Base-by-base conservation (phyloP, 2,329 filamentous ascomycete genomes). In the Sordariomycetes sp. region DNA sequence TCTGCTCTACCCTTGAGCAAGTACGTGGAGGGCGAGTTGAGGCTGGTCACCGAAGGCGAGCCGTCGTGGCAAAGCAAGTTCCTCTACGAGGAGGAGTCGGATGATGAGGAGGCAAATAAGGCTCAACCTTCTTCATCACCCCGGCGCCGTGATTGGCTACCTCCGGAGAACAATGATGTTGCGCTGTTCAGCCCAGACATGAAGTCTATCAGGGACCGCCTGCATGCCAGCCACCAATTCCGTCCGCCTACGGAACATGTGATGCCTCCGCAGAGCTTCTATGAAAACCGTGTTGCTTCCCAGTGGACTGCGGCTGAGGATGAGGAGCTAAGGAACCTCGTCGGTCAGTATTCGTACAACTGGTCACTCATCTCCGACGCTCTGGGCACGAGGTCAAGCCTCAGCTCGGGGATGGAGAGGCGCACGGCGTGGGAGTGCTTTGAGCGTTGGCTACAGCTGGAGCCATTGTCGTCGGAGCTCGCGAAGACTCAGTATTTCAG, bases 401-500 rank as follows among this genome's bases (percentile, higher is more conserved):
- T 90, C 67, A 81, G 85, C n/a, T 93, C 92, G 22, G 90, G 90
- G 1, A 85, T 90, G 12, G 93, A 97, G 69, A 82, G 94, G 61
- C 83, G 94, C 54, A 97, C 93, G 2, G 91, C 93, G 0, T 99
- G 94, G 94, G 94, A 99, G 73, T 99, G 94, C 69, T 99, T 99
- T 65, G 94, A 99, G 72, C 83, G 94, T 51, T 99, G 93, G 93
- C 88, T 97, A 58, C 86, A 89, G 64, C 76, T 97, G 14, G 94
- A 97, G 72, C 91, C 92, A 1, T 77, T 97, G 43, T 93, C 94
- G 4, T 83, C 87, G 12, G 94, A 99, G 63, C 95, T 97, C 87
- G 86, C 88, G 20, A 96, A 96, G 74, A 96, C 90, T 0, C 88
- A 92, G 52, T 99, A 97, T 69, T 99, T 97, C 78, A 90, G 91